phyloP scores from a whole-genome alignment of 2,329 filamentous ascomycete genomes.

The Alternaria novae-zelandiae region DNA sequence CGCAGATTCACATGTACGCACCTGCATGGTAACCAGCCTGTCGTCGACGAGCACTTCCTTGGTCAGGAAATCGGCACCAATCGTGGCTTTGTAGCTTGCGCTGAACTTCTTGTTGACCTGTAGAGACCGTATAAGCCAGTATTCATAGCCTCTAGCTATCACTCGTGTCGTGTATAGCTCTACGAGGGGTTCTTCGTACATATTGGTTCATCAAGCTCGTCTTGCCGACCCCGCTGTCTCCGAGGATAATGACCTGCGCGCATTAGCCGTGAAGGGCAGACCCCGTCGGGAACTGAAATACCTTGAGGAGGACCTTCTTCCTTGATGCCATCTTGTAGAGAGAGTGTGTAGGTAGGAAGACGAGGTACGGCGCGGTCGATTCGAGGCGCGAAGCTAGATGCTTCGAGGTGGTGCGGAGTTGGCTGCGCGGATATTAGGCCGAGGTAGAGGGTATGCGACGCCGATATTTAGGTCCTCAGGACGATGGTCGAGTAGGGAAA shows the following conservation, averaged over 20 bases:
- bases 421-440: neutral
- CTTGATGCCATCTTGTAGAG: conserved; percentile 41
- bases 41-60: conserved; percentile 98
- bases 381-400: conserved; percentile 11
- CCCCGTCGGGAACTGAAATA: conserved; percentile 48
- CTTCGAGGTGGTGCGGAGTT: conserved; percentile 5
- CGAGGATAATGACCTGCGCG: conserved; percentile 91
- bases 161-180: neutral
- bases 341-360: conserved; percentile 10
- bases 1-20: conserved; percentile 49
- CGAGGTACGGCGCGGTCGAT: conserved; percentile 7
- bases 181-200: conserved; percentile 64
- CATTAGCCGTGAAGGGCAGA: conserved; percentile 17
- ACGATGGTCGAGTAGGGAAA: neutral
- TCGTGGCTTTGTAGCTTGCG: conserved; percentile 99
- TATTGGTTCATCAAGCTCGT: conserved; percentile 99
- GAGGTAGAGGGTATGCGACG: neutral
- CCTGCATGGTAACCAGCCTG: conserved; percentile 97
- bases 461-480: neutral
- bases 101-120: conserved; percentile 99
- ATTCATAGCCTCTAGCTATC: neutral
- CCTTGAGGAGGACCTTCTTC: conserved; percentile 92
- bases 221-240: conserved; percentile 98
- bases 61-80: conserved; percentile 97
- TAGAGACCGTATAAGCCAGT: conserved; percentile 15